phyloP scores from a whole-genome alignment of 2,329 filamentous ascomycete genomes.

The Colletotrichum kahawae region DNA sequence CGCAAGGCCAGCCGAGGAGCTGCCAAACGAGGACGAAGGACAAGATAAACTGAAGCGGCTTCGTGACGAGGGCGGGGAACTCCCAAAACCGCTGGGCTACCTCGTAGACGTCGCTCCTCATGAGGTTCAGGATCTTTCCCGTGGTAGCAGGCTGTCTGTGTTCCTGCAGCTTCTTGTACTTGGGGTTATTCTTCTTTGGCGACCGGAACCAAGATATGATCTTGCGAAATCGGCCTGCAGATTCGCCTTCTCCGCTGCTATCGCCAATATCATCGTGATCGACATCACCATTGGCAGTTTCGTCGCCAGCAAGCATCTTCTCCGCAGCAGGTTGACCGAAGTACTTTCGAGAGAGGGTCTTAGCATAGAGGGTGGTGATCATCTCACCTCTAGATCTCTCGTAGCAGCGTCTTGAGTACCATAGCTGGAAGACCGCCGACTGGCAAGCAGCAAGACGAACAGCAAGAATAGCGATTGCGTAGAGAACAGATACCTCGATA shows the following conservation, averaged over 20 bases:
- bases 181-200: neutral
- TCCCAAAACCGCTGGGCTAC: slow-evolving; percentile 89
- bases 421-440: slow-evolving; percentile 71
- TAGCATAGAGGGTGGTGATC: slow-evolving; percentile 85
- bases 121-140: slow-evolving; percentile 88
- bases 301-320: slow-evolving; percentile 27
- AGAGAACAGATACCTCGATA: slow-evolving; percentile 65
- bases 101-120: slow-evolving; percentile 83
- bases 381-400: slow-evolving; percentile 85
- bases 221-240: neutral
- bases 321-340: slow-evolving; percentile 38
- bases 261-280: slow-evolving; percentile 4
- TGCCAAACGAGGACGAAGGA: slow-evolving; percentile 77
- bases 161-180: slow-evolving; percentile 28
- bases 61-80: slow-evolving; percentile 75
- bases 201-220: slow-evolving; percentile 9
- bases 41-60: slow-evolving; percentile 77
- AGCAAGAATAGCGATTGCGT: slow-evolving; percentile 66
- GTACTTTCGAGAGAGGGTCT: slow-evolving; percentile 71
- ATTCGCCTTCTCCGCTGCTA: slow-evolving; percentile 1
- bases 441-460: slow-evolving; percentile 68
- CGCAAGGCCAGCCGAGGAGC: slow-evolving; percentile 80
- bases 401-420: slow-evolving; percentile 85
- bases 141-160: slow-evolving; percentile 72
- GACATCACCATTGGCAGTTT: slow-evolving; percentile 24